Evolutionary conservation across 441 rosid species (phyloP).

Genomic region (Erodium moschatum): DNA sequence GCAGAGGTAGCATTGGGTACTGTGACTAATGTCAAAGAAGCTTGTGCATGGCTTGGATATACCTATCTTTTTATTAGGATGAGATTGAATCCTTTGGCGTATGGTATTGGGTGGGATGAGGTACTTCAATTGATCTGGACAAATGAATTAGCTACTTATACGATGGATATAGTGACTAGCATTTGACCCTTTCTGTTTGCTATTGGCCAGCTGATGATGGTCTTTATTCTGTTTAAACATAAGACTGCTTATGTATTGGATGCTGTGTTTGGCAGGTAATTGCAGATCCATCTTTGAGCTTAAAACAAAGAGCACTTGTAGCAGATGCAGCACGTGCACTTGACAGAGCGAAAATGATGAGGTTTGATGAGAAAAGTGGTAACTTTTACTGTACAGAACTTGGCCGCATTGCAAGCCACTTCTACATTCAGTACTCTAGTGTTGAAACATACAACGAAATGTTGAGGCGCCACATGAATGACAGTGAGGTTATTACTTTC

Average conservation of each 20-base stretch:
- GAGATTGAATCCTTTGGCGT: slow-evolving; percentile 94
- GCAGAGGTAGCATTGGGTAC: slow-evolving; percentile 99
- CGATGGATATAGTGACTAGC: neutral
- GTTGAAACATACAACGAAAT: slow-evolving; percentile 97
- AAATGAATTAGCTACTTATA: neutral
- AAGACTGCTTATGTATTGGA: slow-evolving; percentile 18
- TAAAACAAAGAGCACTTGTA: slow-evolving; percentile 85
- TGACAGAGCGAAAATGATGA: slow-evolving; percentile 99
- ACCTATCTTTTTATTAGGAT: slow-evolving; percentile 94
- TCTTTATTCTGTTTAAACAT: slow-evolving; percentile 14
- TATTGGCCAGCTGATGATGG: slow-evolving; percentile 10
- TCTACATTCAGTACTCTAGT: slow-evolving; percentile 95
- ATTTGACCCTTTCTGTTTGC: slow-evolving; percentile 3
- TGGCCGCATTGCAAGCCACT: slow-evolving; percentile 99
- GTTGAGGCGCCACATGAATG: slow-evolving; percentile 93
- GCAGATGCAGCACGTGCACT: slow-evolving; percentile 97
- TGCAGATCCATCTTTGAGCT: slow-evolving; percentile 81
- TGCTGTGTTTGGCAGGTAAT: slow-evolving; percentile 52
- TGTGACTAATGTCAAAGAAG: slow-evolving; percentile 97
- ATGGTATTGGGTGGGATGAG: slow-evolving; percentile 99
- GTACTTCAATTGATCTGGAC: slow-evolving; percentile 28
- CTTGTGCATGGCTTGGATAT: slow-evolving; percentile 98
- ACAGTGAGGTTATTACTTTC: slow-evolving; percentile 61
- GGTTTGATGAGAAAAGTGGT: slow-evolving; percentile 99
- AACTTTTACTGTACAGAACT: slow-evolving; percentile 97